Percentiles rank a stretch among this genome's conserved stretches.
These are phyloP conservation scores for Mayamaea pseudoterrestris DNA, from an alignment of 108 stramenopile species.

Conservation along the genomic window DNA sequence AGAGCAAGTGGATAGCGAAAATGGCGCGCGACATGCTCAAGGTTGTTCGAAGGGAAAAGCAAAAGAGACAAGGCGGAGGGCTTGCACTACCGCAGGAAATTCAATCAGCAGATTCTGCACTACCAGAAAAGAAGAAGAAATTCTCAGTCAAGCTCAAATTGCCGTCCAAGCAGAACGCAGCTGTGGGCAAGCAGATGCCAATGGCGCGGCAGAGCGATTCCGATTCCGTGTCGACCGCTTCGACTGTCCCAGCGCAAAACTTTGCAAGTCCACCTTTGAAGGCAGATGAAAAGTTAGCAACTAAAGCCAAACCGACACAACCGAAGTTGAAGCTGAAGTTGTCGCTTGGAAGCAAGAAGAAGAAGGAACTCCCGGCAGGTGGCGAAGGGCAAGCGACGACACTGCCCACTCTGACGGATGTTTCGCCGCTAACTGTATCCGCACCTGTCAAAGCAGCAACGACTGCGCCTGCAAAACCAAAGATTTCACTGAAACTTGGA, in stretches of 20 bases:
- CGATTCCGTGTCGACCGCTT: too few species aligned
- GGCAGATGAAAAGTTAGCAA: not conserved
- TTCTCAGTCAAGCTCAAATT: conserved; percentile 13
- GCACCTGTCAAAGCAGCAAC: conserved; percentile 10
- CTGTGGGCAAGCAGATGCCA: not conserved
- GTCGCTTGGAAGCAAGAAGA: conserved; percentile 3
- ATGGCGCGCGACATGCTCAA: conserved; percentile 56
- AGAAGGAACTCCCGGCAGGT: not conserved
- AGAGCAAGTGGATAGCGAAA: conserved; percentile 48
- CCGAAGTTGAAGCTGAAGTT: conserved; percentile 20
- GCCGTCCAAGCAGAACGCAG: not conserved
- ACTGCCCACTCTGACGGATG: conserved; percentile 1
- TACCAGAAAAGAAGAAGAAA: not conserved
- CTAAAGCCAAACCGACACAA: conserved; percentile 11
- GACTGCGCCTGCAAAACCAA: too few species aligned
- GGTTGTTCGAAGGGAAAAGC: conserved; percentile 35
- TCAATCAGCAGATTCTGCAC: not conserved
- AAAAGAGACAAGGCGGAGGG: conserved; percentile 29
- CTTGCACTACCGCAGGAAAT: not conserved
- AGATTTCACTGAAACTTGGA: conserved; percentile 8
- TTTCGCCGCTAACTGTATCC: not conserved
- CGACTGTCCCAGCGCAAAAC: too few species aligned
- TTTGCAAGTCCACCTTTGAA: not conserved
- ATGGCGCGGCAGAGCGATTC: too few species aligned
- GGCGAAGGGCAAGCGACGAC: not conserved